These are phyloP conservation scores for Dalbergia cochinchinensis DNA, from an alignment of 306 rosid genomes.

Conservation along the genomic window DNA sequence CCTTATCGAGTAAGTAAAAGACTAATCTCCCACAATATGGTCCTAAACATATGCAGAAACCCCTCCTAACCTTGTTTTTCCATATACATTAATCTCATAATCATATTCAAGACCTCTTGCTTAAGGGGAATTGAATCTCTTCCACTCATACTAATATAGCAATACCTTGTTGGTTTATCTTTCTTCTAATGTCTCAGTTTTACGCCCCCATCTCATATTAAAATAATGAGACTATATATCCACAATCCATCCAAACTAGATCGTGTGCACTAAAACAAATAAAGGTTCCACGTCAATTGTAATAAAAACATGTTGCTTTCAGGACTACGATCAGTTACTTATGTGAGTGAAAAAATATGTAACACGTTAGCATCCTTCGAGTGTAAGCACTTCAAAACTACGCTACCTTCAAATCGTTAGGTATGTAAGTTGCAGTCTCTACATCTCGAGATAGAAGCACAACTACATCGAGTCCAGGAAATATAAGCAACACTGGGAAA, in stretches of 20 bases:
- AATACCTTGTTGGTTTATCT: no score
- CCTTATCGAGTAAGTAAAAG: no score
- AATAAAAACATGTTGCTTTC: constrained; percentile 45
- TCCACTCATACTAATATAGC: no score
- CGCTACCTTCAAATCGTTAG: constrained; percentile 67
- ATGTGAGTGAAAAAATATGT: constrained; percentile 19
- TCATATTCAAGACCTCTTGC: no score
- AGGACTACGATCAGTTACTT: constrained; percentile 26
- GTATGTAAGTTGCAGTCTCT: constrained; percentile 68
- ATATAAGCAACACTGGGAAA: constrained; percentile 29
- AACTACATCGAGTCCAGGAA: neutral
- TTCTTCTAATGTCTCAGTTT: neutral
- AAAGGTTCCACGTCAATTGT: neutral
- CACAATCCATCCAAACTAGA: neutral
- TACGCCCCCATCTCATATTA: neutral
- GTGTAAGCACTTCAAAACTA: constrained; percentile 65
- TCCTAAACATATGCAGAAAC: no score
- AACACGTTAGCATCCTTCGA: constrained; percentile 55
- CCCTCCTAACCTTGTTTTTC: no score
- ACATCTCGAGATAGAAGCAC: constrained; percentile 48
- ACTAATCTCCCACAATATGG: no score
- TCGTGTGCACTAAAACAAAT: neutral
- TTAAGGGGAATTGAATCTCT: no score
- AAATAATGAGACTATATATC: no score
- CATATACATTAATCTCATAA: no score